A percentile compares a stretch with the other conserved stretches of the same genome.
Conservation (phyloP, 2,329 filamentous ascomycete genomes). For the Aaosphaeria pasadenensis region DNA sequence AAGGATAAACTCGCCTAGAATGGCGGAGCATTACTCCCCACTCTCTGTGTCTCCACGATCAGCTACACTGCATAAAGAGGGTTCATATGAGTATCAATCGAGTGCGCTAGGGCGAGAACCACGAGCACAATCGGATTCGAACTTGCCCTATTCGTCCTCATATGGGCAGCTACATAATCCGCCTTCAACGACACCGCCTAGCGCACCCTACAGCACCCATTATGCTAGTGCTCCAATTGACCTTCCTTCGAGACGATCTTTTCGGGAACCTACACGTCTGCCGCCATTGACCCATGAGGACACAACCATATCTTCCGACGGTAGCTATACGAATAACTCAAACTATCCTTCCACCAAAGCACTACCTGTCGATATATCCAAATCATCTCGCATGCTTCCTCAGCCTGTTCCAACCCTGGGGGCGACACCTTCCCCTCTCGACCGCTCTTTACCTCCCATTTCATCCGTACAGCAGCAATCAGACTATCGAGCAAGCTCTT, state of each 20-base stretch:
- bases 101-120: constrained; percentile 17
- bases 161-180: constrained; percentile 14
- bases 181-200: constrained; percentile 17
- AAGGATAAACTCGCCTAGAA: constrained; percentile 31
- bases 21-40: constrained; percentile 32
- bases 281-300: constrained; percentile 39
- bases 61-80: constrained; percentile 22
- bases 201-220: constrained; percentile 12
- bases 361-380: constrained; percentile 25
- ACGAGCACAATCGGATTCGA: constrained; percentile 16
- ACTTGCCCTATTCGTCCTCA: constrained; percentile 13
- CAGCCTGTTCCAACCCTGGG: constrained; percentile 32
- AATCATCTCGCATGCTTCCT: constrained; percentile 36
- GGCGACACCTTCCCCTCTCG: constrained; percentile 26
- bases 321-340: constrained; percentile 12
- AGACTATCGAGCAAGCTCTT: constrained; percentile 31
- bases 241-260: constrained; percentile 27
- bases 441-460: constrained; percentile 19
- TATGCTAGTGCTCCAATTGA: constrained; percentile 21
- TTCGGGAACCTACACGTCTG: constrained; percentile 24
- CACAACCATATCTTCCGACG: constrained; percentile 39
- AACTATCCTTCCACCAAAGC: constrained; percentile 8
- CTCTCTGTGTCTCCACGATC: constrained; percentile 33
- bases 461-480: constrained; percentile 15
- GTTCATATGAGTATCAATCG: constrained; percentile 17